These are phyloP conservation scores for Trametes meyenii DNA, from an alignment of 768 basidiomycete species.

Conservation along the genomic window DNA sequence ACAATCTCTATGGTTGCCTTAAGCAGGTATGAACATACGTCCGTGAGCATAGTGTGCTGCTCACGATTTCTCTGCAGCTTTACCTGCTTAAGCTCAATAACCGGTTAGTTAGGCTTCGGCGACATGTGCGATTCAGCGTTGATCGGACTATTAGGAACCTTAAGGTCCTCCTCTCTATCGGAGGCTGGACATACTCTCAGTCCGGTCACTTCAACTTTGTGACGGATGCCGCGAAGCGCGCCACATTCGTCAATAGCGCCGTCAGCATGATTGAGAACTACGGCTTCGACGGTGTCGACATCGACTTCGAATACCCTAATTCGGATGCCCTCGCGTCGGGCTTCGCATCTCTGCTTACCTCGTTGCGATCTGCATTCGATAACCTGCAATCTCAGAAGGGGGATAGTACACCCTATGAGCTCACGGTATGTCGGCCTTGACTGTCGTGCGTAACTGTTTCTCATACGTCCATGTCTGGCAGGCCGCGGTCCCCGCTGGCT, in stretches of 20 bases:
- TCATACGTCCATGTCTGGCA: conserved; percentile 11
- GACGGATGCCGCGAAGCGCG: conserved; percentile 49
- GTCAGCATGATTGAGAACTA: conserved; percentile 71
- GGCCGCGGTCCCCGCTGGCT: conserved; percentile 67
- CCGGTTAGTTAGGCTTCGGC: conserved; percentile 34
- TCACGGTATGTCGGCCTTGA: conserved; percentile 43
- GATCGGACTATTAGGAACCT: conserved; percentile 39
- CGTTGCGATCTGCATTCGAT: conserved; percentile 64
- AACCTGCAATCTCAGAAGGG: conserved; percentile 60
- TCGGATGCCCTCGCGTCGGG: conserved; percentile 61
- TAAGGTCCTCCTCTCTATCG: conserved; percentile 55
- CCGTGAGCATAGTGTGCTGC: neutral
- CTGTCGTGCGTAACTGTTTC: neutral
- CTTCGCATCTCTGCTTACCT: conserved; percentile 65
- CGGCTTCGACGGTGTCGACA: conserved; percentile 79
- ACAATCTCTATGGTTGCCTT: conserved; percentile 79
- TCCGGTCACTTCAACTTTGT: conserved; percentile 69
- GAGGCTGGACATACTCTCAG: conserved; percentile 75
- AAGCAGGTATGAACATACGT: conserved; percentile 57
- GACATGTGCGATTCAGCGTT: neutral
- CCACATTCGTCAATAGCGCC: conserved; percentile 61
- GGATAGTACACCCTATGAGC: conserved; percentile 58
- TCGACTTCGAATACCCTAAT: conserved; percentile 81
- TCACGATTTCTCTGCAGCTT: conserved; percentile 29
- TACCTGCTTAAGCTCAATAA: conserved; percentile 62